These are phyloP conservation scores for Coriaria nepalensis DNA, from an alignment of 306 rosid genomes.

Conservation along the genomic window DNA sequence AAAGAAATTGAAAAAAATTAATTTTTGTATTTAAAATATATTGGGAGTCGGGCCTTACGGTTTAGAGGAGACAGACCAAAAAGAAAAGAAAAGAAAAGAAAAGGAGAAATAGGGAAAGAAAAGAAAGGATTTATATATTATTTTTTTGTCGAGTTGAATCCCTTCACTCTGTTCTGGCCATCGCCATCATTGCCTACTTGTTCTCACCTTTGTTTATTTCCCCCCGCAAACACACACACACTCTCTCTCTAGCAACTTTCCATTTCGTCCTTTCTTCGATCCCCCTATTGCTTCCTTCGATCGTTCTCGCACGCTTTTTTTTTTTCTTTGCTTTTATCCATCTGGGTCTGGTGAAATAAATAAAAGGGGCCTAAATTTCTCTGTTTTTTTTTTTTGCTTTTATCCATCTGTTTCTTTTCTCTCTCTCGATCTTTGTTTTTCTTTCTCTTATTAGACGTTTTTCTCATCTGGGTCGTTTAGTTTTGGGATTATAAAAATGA, in stretches of 20 bases:
- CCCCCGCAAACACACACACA: too few species aligned
- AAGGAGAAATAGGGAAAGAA: too few species aligned
- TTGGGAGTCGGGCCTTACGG: too few species aligned
- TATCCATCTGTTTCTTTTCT: too few species aligned
- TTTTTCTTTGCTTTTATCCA: neutral
- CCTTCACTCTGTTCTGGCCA: slow-evolving; percentile 30
- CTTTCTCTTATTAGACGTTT: neutral
- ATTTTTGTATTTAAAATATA: too few species aligned
- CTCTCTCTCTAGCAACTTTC: neutral
- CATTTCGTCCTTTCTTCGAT: neutral
- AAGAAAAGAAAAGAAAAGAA: too few species aligned
- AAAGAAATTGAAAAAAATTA: too few species aligned
- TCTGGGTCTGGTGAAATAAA: neutral
- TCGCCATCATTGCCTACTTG: slow-evolving; percentile 43
- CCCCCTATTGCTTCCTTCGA: neutral
- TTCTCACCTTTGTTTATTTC: neutral
- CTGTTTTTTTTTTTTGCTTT: too few species aligned
- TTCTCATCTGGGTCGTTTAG: slow-evolving; percentile 24
- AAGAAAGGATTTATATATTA: neutral
- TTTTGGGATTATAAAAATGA: slow-evolving; percentile 21
- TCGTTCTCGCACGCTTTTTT: too few species aligned
- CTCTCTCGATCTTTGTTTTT: too few species aligned
- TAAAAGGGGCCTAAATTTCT: too few species aligned
- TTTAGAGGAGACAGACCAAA: too few species aligned
- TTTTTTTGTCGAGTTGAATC: slow-evolving; percentile 43